Percentiles rank a stretch among this genome's conserved stretches.
phyloP scores from a whole-genome alignment of 495 filamentous ascomycete species.

The Xylaria bambusicola region DNA sequence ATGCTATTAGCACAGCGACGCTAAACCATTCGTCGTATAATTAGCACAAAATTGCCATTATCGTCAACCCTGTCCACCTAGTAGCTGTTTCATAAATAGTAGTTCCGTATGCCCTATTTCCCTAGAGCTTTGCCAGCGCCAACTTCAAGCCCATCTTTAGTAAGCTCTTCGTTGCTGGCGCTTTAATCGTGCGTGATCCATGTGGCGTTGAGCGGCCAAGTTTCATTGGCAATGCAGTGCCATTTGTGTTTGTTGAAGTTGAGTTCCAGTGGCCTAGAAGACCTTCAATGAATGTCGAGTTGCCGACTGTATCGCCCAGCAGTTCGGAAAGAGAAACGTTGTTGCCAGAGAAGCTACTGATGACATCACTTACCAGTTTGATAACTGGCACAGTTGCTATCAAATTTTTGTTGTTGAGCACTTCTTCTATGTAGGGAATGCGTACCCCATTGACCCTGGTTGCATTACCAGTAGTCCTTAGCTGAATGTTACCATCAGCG shows the following conservation, averaged over 20 bases:
- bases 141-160: conserved; percentile 33
- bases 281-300: conserved; percentile 33
- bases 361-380: conserved; percentile 38
- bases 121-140: conserved; percentile 21
- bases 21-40: background rate
- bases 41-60: background rate
- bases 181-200: conserved; percentile 21
- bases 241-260: conserved; percentile 6
- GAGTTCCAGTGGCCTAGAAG: conserved; percentile 27
- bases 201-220: conserved; percentile 8
- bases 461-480: conserved; percentile 45
- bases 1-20: conserved; percentile 2
- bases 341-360: conserved; percentile 31
- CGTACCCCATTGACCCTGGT: conserved; percentile 46
- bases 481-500: conserved; percentile 39
- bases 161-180: conserved; percentile 25
- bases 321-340: conserved; percentile 23
- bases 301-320: conserved; percentile 32
- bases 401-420: conserved; percentile 47
- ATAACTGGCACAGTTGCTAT: conserved; percentile 39
- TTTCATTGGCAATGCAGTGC: conserved; percentile 11
- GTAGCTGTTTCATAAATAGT: conserved; percentile 7
- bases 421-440: conserved; percentile 45
- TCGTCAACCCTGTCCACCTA: conserved; percentile 1
- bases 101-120: background rate